A percentile compares a stretch with the other conserved stretches of the same genome.
phyloP scores from a whole-genome alignment of 2,329 filamentous ascomycete genomes.

The Diaporthe citriasiana region DNA sequence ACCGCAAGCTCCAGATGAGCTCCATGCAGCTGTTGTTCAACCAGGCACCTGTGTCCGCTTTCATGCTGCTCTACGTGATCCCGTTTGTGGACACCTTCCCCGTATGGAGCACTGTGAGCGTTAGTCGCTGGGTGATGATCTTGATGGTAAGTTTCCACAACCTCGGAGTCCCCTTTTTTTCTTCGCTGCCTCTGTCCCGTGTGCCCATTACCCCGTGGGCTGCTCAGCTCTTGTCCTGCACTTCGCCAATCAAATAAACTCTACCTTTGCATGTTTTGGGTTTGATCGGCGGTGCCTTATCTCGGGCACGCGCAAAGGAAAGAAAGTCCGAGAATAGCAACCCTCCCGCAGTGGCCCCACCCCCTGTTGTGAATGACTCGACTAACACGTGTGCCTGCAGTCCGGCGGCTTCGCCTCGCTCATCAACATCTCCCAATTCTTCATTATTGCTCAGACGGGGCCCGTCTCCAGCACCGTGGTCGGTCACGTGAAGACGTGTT shows the following conservation, averaged over 20 bases:
- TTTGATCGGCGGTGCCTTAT: slow-evolving; percentile 21
- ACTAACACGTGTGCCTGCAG: slow-evolving; percentile 51
- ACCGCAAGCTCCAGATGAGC: slow-evolving; percentile 74
- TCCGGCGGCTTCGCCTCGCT: slow-evolving; percentile 74
- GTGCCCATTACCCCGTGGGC: too few relatives aligned
- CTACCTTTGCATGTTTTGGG: slow-evolving; percentile 1
- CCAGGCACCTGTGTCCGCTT: slow-evolving; percentile 74
- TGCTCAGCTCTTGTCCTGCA: background rate
- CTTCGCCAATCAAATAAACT: slow-evolving; percentile 12
- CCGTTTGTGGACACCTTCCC: slow-evolving; percentile 76
- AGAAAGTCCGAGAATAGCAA: slow-evolving; percentile 25
- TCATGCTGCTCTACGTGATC: slow-evolving; percentile 75
- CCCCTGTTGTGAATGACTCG: slow-evolving; percentile 37
- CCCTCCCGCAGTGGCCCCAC: background rate
- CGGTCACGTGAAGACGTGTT: slow-evolving; percentile 76
- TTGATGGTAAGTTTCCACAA: slow-evolving; percentile 60
- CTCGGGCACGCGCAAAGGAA: background rate
- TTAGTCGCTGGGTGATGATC: slow-evolving; percentile 71
- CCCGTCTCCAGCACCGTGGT: slow-evolving; percentile 76
- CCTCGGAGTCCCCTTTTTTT: background rate
- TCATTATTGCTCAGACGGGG: slow-evolving; percentile 73
- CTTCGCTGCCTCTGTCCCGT: background rate
- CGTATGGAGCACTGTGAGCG: slow-evolving; percentile 64
- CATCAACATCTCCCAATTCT: slow-evolving; percentile 76
- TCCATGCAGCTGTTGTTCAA: slow-evolving; percentile 80